A percentile compares a stretch with the other conserved stretches of the same genome.
These are phyloP conservation scores for Blastobotrys buckinghamii DNA, from an alignment of 1,139 yeast genomes.

Conservation along the genomic window DNA sequence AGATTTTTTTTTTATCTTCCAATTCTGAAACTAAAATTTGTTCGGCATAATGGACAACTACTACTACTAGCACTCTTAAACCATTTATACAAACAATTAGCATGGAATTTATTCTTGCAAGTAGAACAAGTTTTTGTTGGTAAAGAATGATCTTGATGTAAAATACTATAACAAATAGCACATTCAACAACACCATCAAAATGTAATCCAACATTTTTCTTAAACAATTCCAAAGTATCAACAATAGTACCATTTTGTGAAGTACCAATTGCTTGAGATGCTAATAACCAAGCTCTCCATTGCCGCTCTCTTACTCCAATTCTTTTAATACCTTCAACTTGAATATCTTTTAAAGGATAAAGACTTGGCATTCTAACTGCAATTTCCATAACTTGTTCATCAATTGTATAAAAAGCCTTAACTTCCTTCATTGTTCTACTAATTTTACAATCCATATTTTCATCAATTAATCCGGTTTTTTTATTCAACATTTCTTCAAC, in stretches of 20 bases:
- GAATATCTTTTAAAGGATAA: slow-evolving; percentile 69
- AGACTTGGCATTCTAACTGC: slow-evolving; percentile 62
- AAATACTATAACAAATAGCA: slow-evolving; percentile 88
- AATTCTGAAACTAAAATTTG: slow-evolving; percentile 43
- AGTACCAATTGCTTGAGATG: slow-evolving; percentile 75
- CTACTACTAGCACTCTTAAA: slow-evolving; percentile 88
- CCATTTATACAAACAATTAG: slow-evolving; percentile 98
- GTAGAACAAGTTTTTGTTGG: slow-evolving; percentile 87
- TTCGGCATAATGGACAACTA: slow-evolving; percentile 91
- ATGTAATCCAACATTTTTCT: slow-evolving; percentile 72
- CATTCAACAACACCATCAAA: slow-evolving; percentile 90
- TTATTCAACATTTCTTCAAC: slow-evolving; percentile 36
- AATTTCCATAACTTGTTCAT: slow-evolving; percentile 84
- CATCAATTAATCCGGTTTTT: slow-evolving; percentile 37
- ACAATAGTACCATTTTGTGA: slow-evolving; percentile 70
- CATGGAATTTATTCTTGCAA: slow-evolving; percentile 89
- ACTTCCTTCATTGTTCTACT: slow-evolving; percentile 63
- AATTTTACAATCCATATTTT: slow-evolving; percentile 56
- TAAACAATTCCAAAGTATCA: slow-evolving; percentile 77
- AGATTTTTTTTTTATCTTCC: too few relatives aligned
- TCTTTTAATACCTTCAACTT: slow-evolving; percentile 70
- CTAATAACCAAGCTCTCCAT: slow-evolving; percentile 94
- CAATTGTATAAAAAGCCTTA: slow-evolving; percentile 68
- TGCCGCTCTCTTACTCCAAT: slow-evolving; percentile 88
- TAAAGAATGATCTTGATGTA: slow-evolving; percentile 84